These are phyloP conservation scores for Quercus mongolica DNA, from an alignment of 306 rosid species.

Conservation along the genomic window DNA sequence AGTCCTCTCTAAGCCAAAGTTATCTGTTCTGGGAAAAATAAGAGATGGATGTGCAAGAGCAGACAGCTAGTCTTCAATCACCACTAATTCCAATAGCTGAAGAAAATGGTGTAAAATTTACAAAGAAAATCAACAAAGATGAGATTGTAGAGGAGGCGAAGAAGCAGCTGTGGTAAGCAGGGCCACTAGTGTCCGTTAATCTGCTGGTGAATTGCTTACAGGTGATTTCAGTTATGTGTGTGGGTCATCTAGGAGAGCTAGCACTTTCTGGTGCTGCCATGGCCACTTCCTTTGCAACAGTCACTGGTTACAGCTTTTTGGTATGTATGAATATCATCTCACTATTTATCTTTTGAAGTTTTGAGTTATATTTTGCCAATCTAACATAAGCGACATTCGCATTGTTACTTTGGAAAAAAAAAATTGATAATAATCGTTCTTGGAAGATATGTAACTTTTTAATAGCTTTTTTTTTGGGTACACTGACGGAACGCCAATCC, in stretches of 20 bases:
- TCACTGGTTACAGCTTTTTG: conserved; percentile 47
- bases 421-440: too few relatives aligned
- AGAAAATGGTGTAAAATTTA: background rate
- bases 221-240: conserved; percentile 46
- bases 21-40: background rate
- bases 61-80: conserved; percentile 6
- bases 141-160: conserved; percentile 29
- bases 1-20: too few relatives aligned
- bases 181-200: conserved; percentile 33
- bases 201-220: conserved; percentile 30
- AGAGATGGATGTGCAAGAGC: conserved; percentile 27
- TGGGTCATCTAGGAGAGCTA: conserved; percentile 44
- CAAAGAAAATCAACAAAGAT: background rate
- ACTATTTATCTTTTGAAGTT: too few relatives aligned
- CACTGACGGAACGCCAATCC: too few relatives aligned
- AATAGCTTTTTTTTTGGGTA: too few relatives aligned
- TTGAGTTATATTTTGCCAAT: too few relatives aligned
- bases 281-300: conserved; percentile 52
- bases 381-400: too few relatives aligned
- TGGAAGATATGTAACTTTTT: too few relatives aligned
- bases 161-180: conserved; percentile 33
- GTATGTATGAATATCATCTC: conserved; percentile 13
- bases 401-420: too few relatives aligned
- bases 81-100: conserved; percentile 7
- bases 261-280: conserved; percentile 43